These are phyloP conservation scores for Vickermania ingenoplastis DNA, from an alignment of 208 protist genomes.

Conservation along the genomic window DNA sequence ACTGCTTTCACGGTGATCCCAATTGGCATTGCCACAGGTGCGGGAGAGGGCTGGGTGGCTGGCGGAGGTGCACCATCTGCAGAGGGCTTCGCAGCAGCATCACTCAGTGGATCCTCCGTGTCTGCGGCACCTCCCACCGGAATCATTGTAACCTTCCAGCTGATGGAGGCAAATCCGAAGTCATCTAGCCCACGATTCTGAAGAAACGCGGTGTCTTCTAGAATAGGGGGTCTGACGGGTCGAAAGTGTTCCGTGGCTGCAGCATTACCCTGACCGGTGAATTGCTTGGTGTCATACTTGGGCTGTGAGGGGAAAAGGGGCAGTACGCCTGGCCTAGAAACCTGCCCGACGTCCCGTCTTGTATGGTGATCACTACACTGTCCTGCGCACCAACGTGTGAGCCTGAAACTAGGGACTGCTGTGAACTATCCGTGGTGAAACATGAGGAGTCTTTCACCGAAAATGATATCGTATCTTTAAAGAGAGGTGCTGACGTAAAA, in stretches of 20 bases:
- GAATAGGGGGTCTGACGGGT: constrained; percentile 44
- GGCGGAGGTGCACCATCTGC: too few species aligned
- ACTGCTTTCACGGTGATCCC: constrained; percentile 57
- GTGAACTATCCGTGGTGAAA: constrained; percentile 14
- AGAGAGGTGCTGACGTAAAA: constrained; percentile 44
- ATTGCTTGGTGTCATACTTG: constrained; percentile 16
- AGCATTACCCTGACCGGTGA: constrained; percentile 64
- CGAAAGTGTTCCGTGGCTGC: constrained; percentile 54
- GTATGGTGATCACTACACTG: constrained; percentile 25
- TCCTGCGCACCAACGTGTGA: constrained; percentile 1
- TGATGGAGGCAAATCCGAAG: constrained; percentile 72
- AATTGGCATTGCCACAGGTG: constrained; percentile 15
- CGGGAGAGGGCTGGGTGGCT: too few species aligned
- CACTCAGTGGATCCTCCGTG: background rate
- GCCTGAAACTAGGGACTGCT: background rate
- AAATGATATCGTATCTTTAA: constrained; percentile 41
- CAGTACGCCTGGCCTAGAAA: constrained; percentile 61
- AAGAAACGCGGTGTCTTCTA: constrained; percentile 40
- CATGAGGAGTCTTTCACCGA: constrained; percentile 21
- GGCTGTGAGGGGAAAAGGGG: constrained; percentile 63
- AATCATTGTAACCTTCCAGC: constrained; percentile 51
- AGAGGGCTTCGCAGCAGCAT: too few species aligned
- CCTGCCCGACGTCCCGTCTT: constrained; percentile 12
- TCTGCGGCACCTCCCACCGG: constrained; percentile 51
- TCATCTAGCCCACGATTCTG: constrained; percentile 46